Conservation (phyloP, 371 early-diverging fungal species). For the Rhizopus microsporus region DNA sequence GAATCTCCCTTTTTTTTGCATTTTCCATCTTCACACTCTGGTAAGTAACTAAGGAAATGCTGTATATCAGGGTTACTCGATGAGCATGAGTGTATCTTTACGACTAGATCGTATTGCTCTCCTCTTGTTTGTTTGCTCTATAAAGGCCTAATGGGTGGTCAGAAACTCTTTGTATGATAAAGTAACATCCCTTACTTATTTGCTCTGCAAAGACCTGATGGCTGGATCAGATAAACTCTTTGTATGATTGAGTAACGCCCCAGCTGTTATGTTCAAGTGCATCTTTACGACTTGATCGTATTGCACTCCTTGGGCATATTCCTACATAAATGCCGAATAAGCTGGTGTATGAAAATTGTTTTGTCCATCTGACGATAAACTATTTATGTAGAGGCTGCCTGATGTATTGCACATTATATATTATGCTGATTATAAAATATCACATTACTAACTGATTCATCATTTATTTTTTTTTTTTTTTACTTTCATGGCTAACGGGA, state of each 20-base stretch:
- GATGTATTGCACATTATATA: slow-evolving; percentile 11
- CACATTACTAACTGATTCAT: slow-evolving; percentile 2
- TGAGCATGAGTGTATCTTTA: slow-evolving; percentile 17
- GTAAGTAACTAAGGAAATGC: too few relatives aligned
- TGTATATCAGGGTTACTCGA: slow-evolving; percentile 16
- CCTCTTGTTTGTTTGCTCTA: slow-evolving; percentile 6
- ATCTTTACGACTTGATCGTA: slow-evolving; percentile 10
- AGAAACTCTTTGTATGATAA: slow-evolving; percentile 15
- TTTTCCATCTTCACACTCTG: too few relatives aligned
- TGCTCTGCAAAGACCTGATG: slow-evolving; percentile 5
- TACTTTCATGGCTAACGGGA: slow-evolving; percentile 12
- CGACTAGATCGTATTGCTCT: slow-evolving; percentile 15
- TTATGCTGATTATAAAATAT: slow-evolving; percentile 1
- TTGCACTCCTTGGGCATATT: slow-evolving; percentile 6
- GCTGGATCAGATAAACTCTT: slow-evolving; percentile 6
- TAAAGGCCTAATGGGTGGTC: slow-evolving; percentile 11
- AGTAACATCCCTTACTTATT: slow-evolving; percentile 3
- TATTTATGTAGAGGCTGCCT: slow-evolving; percentile 7
- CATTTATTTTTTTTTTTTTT: not conserved
- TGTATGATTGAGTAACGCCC: slow-evolving; percentile 6
- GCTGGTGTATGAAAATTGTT: slow-evolving; percentile 16
- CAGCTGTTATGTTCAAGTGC: slow-evolving; percentile 7
- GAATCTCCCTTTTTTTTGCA: too few relatives aligned
- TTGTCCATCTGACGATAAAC: slow-evolving; percentile 7
- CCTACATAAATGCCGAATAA: slow-evolving; percentile 6